Evolutionary conservation across 2,329 filamentous ascomycete genomes (phyloP).

Genomic region (Pseudogymnoascus sp.): DNA sequence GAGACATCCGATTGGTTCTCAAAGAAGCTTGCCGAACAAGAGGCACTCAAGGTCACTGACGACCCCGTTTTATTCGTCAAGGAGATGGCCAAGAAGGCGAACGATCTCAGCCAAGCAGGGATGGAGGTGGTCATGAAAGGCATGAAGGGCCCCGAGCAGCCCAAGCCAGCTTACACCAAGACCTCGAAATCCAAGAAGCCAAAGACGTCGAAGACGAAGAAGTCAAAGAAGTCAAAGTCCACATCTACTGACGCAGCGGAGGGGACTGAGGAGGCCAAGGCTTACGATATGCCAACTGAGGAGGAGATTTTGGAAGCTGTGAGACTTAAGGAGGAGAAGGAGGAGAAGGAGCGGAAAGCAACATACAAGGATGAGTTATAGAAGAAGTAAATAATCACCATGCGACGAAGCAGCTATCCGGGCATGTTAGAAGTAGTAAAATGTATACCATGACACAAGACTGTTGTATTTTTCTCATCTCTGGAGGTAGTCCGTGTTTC

Average conservation of each 20-base stretch:
- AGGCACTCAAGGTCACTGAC: conserved; percentile 59
- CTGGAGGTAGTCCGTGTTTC: too few relatives aligned
- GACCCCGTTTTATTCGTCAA: conserved; percentile 68
- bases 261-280: conserved; percentile 37
- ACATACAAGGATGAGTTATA: conserved; percentile 4
- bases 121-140: conserved; percentile 66
- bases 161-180: conserved; percentile 37
- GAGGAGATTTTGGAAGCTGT: conserved; percentile 51
- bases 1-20: conserved; percentile 67
- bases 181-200: conserved; percentile 33
- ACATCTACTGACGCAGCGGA: conserved; percentile 26
- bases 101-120: conserved; percentile 63
- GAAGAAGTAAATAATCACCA: conserved; percentile 4
- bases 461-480: neutral
- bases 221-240: conserved; percentile 30
- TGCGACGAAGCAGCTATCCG: neutral
- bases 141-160: conserved; percentile 42
- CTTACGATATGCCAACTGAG: conserved; percentile 38
- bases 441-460: conserved; percentile 6
- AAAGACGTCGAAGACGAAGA: conserved; percentile 32
- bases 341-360: neutral
- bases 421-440: conserved; percentile 1
- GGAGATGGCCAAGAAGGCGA: conserved; percentile 62
- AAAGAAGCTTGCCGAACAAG: conserved; percentile 63
- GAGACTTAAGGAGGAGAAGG: conserved; percentile 30